These are phyloP conservation scores for Crucihimalaya himalaica DNA, from an alignment of 345 rosid genomes.

Conservation along the genomic window DNA sequence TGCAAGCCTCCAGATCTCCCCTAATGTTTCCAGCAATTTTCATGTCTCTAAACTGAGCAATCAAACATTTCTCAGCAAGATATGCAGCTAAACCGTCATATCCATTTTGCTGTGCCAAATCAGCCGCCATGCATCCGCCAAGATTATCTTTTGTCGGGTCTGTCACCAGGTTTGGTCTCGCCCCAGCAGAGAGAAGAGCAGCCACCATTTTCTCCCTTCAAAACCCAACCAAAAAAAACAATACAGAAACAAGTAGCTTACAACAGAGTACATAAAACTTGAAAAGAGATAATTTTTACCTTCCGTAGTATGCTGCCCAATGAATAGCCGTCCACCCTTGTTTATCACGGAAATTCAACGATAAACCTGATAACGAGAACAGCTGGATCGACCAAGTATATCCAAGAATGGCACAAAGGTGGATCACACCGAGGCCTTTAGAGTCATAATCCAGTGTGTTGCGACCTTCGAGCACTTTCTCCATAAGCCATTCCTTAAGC, in stretches of 20 bases:
- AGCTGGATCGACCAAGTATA: conserved; percentile 83
- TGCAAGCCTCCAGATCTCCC: conserved; percentile 57
- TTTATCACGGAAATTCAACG: conserved; percentile 85
- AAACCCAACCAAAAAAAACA: neutral
- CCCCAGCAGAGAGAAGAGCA: conserved; percentile 85
- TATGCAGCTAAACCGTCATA: conserved; percentile 86
- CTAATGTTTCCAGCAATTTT: conserved; percentile 79
- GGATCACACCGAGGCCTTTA: conserved; percentile 86
- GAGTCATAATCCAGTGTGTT: conserved; percentile 61
- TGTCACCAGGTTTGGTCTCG: conserved; percentile 82
- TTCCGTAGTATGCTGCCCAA: conserved; percentile 93
- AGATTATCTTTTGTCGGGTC: conserved; percentile 74
- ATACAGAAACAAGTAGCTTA: neutral
- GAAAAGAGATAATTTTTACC: conserved; percentile 45
- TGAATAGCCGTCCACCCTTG: conserved; percentile 98
- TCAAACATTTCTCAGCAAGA: conserved; percentile 82
- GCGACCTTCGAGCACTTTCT: conserved; percentile 68
- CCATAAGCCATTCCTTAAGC: conserved; percentile 86
- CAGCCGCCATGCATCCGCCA: conserved; percentile 81
- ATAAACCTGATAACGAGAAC: conserved; percentile 73
- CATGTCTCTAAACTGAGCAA: conserved; percentile 84
- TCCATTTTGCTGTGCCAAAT: conserved; percentile 75
- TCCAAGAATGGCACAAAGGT: conserved; percentile 85
- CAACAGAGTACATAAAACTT: neutral
- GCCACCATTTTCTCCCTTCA: conserved; percentile 95